Conservation (phyloP, 2,329 filamentous ascomycete genomes). For the Teratosphaeria viscida region DNA sequence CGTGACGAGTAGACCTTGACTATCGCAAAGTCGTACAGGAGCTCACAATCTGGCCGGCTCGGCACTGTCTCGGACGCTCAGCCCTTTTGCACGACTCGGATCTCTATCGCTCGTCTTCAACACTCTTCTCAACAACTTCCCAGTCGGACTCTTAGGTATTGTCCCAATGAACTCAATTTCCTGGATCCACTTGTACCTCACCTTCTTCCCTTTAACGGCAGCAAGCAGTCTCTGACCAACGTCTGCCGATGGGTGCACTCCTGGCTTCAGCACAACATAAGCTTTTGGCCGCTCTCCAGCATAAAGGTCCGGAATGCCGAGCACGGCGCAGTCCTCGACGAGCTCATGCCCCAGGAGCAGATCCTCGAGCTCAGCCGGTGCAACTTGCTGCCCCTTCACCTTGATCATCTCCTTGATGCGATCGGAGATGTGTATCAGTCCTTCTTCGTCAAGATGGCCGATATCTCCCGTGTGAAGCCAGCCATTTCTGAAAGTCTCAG, state of each 20-base stretch:
- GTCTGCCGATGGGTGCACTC: constrained; percentile 5
- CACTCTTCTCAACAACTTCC: constrained; percentile 58
- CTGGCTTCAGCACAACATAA: constrained; percentile 40
- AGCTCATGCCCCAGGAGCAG: constrained; percentile 46
- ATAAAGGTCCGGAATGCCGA: constrained; percentile 45
- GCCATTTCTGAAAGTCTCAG: constrained; percentile 37
- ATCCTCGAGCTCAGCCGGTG: constrained; percentile 55
- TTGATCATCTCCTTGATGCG: constrained; percentile 61
- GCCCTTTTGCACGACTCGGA: constrained; percentile 16
- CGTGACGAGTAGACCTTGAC: not conserved
- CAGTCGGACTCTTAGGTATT: constrained; percentile 62
- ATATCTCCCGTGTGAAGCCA: constrained; percentile 51
- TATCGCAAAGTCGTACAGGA: not conserved
- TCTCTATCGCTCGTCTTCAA: constrained; percentile 38
- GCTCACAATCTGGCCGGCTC: constrained; percentile 13
- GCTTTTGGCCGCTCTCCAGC: constrained; percentile 49
- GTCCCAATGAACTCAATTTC: constrained; percentile 53
- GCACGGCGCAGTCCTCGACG: constrained; percentile 49
- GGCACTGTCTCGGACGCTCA: constrained; percentile 12
- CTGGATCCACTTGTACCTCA: constrained; percentile 56
- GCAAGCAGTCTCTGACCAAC: constrained; percentile 41
- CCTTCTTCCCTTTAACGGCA: constrained; percentile 56
- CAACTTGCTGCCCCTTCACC: constrained; percentile 53
- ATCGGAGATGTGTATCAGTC: constrained; percentile 48
- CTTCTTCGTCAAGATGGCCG: constrained; percentile 45